Conservation (phyloP, 768 basidiomycete species). For the Polyporus arcularius region DNA sequence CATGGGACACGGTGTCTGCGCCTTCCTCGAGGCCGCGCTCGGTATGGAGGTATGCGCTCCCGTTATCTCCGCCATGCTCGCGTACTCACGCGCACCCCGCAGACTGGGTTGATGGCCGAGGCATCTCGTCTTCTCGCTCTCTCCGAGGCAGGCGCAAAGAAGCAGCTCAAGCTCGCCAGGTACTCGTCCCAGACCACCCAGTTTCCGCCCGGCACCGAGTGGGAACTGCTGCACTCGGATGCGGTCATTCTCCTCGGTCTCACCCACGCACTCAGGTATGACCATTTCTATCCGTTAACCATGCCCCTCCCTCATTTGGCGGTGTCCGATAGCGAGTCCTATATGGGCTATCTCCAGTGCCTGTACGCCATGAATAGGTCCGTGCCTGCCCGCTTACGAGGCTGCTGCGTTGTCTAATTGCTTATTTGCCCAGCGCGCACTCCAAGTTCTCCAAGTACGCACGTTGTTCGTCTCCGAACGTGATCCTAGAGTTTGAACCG, state of each 20-base stretch:
- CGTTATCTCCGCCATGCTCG: background rate
- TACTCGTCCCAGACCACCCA: constrained; percentile 34
- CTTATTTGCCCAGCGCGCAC: constrained; percentile 50
- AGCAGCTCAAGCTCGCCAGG: constrained; percentile 43
- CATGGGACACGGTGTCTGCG: constrained; percentile 69
- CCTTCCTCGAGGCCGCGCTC: constrained; percentile 75
- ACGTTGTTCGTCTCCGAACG: constrained; percentile 3
- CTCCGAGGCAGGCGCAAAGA: constrained; percentile 64
- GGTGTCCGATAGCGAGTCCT: constrained; percentile 57
- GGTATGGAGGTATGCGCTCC: constrained; percentile 68
- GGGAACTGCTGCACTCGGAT: constrained; percentile 77
- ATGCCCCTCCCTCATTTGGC: constrained; percentile 2
- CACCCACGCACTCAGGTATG: constrained; percentile 69
- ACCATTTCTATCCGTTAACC: constrained; percentile 7
- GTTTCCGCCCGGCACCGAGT: constrained; percentile 69
- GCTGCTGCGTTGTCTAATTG: background rate
- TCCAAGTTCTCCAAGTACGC: constrained; percentile 70
- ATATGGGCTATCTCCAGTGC: constrained; percentile 79
- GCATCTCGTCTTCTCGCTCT: constrained; percentile 55
- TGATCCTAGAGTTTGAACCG: constrained; percentile 4
- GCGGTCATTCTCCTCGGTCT: constrained; percentile 69
- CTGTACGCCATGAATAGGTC: constrained; percentile 67
- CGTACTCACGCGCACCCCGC: constrained; percentile 2
- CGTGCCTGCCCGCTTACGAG: background rate
- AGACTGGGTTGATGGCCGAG: constrained; percentile 65